phyloP scores from a whole-genome alignment of 805 yeast genomes.

The Sporopachydermia quercuum region DNA sequence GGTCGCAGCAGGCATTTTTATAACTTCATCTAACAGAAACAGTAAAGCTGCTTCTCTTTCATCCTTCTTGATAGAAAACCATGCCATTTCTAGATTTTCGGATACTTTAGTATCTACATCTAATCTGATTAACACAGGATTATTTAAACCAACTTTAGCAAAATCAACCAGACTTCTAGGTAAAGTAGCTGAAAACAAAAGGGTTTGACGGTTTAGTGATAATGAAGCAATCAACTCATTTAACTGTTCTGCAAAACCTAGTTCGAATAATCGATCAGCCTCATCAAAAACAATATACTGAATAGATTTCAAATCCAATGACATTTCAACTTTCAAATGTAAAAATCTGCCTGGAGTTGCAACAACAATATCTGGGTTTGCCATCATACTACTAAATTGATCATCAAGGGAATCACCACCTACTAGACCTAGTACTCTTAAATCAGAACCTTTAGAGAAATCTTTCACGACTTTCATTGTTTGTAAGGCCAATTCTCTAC shows the following conservation, averaged over 20 bases:
- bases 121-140: slow-evolving; percentile 82
- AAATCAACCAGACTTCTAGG: slow-evolving; percentile 88
- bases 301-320: slow-evolving; percentile 61
- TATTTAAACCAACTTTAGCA: slow-evolving; percentile 90
- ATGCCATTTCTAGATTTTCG: slow-evolving; percentile 83
- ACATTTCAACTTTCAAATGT: slow-evolving; percentile 94
- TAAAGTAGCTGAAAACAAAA: slow-evolving; percentile 87
- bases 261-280: slow-evolving; percentile 91
- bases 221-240: slow-evolving; percentile 76
- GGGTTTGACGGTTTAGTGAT: slow-evolving; percentile 73
- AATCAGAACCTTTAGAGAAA: slow-evolving; percentile 69
- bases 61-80: slow-evolving; percentile 60
- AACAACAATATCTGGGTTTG: slow-evolving; percentile 84
- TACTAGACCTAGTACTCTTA: slow-evolving; percentile 66
- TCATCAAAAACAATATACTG: slow-evolving; percentile 94
- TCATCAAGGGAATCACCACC: slow-evolving; percentile 99
- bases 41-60: slow-evolving; percentile 85
- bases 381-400: slow-evolving; percentile 84
- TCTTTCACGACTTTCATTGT: slow-evolving; percentile 83
- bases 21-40: slow-evolving; percentile 65
- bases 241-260: slow-evolving; percentile 90
- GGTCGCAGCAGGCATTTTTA: slow-evolving; percentile 71
- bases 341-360: slow-evolving; percentile 97
- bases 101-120: slow-evolving; percentile 89
- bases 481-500: slow-evolving; percentile 92